Evolutionary conservation across 495 filamentous ascomycete species (phyloP).

Genomic region (Annulohypoxylon stygium): DNA sequence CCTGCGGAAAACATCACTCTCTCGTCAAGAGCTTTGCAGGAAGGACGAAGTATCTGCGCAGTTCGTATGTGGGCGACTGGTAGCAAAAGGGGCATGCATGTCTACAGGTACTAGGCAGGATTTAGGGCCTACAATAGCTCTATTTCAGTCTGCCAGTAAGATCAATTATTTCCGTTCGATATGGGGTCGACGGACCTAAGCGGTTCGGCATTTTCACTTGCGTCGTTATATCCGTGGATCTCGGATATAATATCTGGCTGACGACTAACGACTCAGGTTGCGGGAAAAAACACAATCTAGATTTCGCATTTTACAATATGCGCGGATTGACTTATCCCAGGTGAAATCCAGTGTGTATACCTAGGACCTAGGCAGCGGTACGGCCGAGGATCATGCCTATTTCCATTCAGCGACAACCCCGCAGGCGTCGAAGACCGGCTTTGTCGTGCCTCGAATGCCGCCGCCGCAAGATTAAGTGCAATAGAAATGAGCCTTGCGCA

Average conservation of each 20-base stretch:
- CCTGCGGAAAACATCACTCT: too few relatives aligned
- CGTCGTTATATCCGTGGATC: conserved; percentile 5
- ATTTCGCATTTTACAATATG: conserved; percentile 1
- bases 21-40: too few relatives aligned
- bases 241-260: conserved; percentile 15
- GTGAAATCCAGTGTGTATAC: background rate
- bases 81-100: background rate
- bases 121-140: background rate
- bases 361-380: background rate
- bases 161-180: background rate
- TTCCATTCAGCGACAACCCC: conserved; percentile 46
- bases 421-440: conserved; percentile 55
- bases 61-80: too few relatives aligned
- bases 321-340: background rate
- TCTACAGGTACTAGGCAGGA: background rate
- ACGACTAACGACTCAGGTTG: background rate
- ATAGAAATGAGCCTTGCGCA: conserved; percentile 59
- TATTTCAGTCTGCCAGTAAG: conserved; percentile 10
- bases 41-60: too few relatives aligned
- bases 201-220: conserved; percentile 11
- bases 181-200: conserved; percentile 27
- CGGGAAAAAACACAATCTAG: background rate
- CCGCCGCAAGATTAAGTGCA: conserved; percentile 67
- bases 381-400: conserved; percentile 17
- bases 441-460: conserved; percentile 62